Base-by-base conservation (phyloP, 1,284 basidiomycete genomes). In the Flammula alnicola region DNA sequence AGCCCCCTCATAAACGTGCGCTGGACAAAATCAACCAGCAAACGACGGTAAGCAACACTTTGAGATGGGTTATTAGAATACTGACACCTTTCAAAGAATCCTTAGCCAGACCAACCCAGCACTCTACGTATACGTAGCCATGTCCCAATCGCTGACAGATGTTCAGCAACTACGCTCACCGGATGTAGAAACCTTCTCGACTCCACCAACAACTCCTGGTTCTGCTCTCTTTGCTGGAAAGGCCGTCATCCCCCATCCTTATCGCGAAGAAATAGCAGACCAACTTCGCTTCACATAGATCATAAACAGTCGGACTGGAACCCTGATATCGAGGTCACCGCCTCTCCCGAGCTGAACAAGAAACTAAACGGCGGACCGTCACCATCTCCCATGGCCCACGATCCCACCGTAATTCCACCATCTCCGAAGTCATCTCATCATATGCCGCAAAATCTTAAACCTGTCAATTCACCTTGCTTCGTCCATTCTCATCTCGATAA, bases 401-500 rank as follows among this genome's bases (percentile, higher is more conserved):
- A 65, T 44, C 57, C 52, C 16, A 59, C 60, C 19, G 55, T 62
- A 16, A 62, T 64, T 29, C 57, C 55, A n/a, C 40, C 45, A 12
- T 46, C 46, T 12, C 35, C 55, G 16, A 45, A 33, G 37, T 40
- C 50, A 27, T 51, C 51, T 45, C 55, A 53, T 47, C 59, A 56
- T 57, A 61, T 52, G 53, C 58, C 41, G 35, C 58, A 61, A 64
- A 67, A 60, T 60, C 65, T 59, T 26, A 70, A 58, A 60, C 66
- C 78, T n/a, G 69, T 74, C 47, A 74, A 77, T 38, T 91, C 88
- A 0, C 91, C 90, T n/a, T 94, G 89, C 65, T 93, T 93, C 64
- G 81, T 94, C 17, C 91, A 94, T 70, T 92, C 88, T 0, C 81
- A 90, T 57, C 84, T 94, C 46, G 88, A 91, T 67, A 83, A 90